A percentile compares a stretch with the other conserved stretches of the same genome.
phyloP scores from a whole-genome alignment of 176 grass and related monocot species.

The Musa troglodytarum region DNA sequence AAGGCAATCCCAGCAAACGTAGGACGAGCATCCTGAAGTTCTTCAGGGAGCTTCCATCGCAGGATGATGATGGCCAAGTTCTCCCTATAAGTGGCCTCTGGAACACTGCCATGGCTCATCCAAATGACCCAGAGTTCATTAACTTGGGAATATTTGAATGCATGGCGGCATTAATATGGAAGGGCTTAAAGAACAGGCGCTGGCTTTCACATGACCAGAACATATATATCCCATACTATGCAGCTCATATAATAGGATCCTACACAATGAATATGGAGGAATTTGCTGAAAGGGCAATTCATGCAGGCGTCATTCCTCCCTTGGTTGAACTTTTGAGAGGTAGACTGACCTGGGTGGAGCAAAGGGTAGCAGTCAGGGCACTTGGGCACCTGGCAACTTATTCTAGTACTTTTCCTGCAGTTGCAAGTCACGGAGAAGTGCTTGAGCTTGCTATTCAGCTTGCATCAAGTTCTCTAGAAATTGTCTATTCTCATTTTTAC shows the following conservation, averaged over 20 bases:
- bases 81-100: constrained; percentile 91
- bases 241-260: constrained; percentile 94
- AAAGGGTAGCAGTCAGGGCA: constrained; percentile 93
- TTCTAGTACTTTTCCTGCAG: constrained; percentile 67
- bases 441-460: constrained; percentile 96
- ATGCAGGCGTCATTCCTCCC: constrained; percentile 83
- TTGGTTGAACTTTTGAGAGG: constrained; percentile 92
- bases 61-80: constrained; percentile 94
- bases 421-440: constrained; percentile 90
- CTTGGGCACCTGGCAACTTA: constrained; percentile 96
- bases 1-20: constrained; percentile 82
- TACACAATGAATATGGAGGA: constrained; percentile 99
- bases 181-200: constrained; percentile 92
- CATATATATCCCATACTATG: constrained; percentile 97
- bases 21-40: constrained; percentile 82
- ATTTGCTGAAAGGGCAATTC: constrained; percentile 82
- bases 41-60: constrained; percentile 88
- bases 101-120: constrained; percentile 97
- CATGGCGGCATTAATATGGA: constrained; percentile 96
- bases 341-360: constrained; percentile 97
- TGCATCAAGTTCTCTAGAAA: constrained; percentile 86
- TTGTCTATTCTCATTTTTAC: constrained; percentile 98
- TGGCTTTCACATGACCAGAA: constrained; percentile 98
- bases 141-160: constrained; percentile 95
- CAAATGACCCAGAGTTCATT: constrained; percentile 95